Base-by-base conservation (phyloP, 257 asterid genomes). In the Phtheirospermum japonicum region DNA sequence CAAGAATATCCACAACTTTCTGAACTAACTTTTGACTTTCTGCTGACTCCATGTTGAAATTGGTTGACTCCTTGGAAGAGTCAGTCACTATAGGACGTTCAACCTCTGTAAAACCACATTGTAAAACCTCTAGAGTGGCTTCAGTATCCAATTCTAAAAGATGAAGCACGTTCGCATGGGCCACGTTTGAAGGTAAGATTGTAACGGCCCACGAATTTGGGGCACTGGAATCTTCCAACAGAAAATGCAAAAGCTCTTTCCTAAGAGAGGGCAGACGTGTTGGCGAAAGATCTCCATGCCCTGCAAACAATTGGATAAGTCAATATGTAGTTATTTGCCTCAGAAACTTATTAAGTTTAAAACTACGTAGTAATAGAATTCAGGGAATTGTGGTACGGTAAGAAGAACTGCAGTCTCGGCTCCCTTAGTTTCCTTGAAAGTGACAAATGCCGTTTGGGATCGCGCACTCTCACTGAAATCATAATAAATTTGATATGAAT, bases 41-140 rank as follows among this genome's bases (percentile, higher is more conserved):
- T 63, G 78, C 65, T 49, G 79, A 53, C 56, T 75, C 85, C 73
- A 14, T 32, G 61, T 61, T 61, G 54, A 69, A 70, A 71, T 71
- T 57, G 66, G 76, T 63, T 57, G 79, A 70, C 71, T 74, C 87
- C 62, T 62, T 73, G 11, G 77, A 66, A 61, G 76, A 52, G 65
- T 66, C 17, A 57, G 69, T 42, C 59, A 76, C 49, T 57, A 55
- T 57, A 45, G 73, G 70, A 71, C 42, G 70, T 59, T 64, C 82
- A 59, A 70, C 68, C 60, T 83, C 91, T 23, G 65, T 69, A 70
- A 92, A 87, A 65, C 94, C 97, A 77, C 68, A 80, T 71, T 69
- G 74, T 71, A 92, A 64, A 45, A 89, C 97, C 75, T 82, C 86
- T 59, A 92, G 85, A 59, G 99, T 83, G 71, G 99, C 93, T 75